Base-by-base conservation (phyloP, 331 rosid species). In the Arachis monticola region DNA sequence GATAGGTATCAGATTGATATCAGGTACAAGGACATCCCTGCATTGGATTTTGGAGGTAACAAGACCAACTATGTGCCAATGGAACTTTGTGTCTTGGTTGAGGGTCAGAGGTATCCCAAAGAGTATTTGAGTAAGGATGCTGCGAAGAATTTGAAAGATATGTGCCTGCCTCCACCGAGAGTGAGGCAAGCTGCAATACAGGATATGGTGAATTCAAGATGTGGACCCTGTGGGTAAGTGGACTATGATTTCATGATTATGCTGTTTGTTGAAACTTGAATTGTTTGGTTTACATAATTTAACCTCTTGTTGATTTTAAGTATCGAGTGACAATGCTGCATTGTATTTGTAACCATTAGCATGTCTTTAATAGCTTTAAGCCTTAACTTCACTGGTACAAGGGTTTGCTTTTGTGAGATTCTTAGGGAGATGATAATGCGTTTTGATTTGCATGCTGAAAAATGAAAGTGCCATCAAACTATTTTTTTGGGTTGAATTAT, bases 201-300 rank as follows among this genome's bases (percentile, higher is more conserved):
- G 63, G 12, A 0, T 2, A 82, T 89, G 88, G 76, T 83, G 42
- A 8, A 2, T 13, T 83, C 96, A 0, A 2, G 10, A 0, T 77
- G 75, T 70, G 97, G 97, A 72, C 96, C 97, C 10, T 79, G 87
- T 35, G 89, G 96, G 97, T 92, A 88, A 52, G 97, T 58, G 40
- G 42, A 69, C 44, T 72, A 7, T 72, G 10, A 48, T 44, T 81
- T 47, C 17, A 57, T 42, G 45, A 35, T 8, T 30, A 22, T 32
- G n/a, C 4, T 1, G 41, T 30, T 53, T 10, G 27, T 11, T 60
- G 13, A 11, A 9, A 59, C 50, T 70, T 69, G 10, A 12, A n/a
- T 71, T 71, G 32, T 5, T 57, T 38, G 6, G 40, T 45, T 22
- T 72, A 0, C 10, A 5, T 41, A 1, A 5, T 51, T 77, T 35